phyloP scores from a whole-genome alignment of 2,329 filamentous ascomycete genomes.

The Rutstroemia sp. region DNA sequence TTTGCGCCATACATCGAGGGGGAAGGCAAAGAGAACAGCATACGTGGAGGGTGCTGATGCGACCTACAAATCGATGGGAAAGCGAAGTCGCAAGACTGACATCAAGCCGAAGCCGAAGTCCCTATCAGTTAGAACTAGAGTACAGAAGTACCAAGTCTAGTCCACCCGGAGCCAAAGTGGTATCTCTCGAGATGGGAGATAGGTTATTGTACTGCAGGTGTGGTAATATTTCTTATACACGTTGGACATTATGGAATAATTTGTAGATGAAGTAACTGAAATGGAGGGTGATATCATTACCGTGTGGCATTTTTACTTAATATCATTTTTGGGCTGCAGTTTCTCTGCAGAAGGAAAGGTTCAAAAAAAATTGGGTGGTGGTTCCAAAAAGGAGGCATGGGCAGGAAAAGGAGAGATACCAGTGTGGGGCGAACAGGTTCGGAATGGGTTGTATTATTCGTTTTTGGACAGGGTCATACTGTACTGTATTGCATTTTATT shows the following conservation, averaged over 20 bases:
- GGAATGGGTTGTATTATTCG: not conserved
- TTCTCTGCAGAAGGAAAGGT: too few relatives aligned
- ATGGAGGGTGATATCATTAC: not conserved
- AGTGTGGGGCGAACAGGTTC: too few relatives aligned
- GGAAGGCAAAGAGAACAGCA: conserved; percentile 11
- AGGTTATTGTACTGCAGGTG: not conserved
- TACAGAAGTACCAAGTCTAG: not conserved
- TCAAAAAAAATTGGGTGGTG: too few relatives aligned
- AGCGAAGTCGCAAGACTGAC: not conserved
- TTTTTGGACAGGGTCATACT: not conserved
- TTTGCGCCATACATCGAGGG: conserved; percentile 10
- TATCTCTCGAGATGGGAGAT: not conserved
- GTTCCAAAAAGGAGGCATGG: too few relatives aligned
- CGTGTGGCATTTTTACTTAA: too few relatives aligned
- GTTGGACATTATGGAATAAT: not conserved
- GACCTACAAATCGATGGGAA: not conserved
- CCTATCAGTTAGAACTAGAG: not conserved
- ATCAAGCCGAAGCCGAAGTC: not conserved
- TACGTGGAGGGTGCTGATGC: conserved; percentile 9
- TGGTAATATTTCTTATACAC: not conserved
- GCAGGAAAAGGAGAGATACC: too few relatives aligned
- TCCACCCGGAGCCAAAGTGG: not conserved
- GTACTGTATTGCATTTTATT: not conserved
- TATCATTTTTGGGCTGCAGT: too few relatives aligned
- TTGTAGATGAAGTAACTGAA: not conserved